phyloP scores from a whole-genome alignment of 2,329 filamentous ascomycete genomes.

The Trichophyton verrucosum region DNA sequence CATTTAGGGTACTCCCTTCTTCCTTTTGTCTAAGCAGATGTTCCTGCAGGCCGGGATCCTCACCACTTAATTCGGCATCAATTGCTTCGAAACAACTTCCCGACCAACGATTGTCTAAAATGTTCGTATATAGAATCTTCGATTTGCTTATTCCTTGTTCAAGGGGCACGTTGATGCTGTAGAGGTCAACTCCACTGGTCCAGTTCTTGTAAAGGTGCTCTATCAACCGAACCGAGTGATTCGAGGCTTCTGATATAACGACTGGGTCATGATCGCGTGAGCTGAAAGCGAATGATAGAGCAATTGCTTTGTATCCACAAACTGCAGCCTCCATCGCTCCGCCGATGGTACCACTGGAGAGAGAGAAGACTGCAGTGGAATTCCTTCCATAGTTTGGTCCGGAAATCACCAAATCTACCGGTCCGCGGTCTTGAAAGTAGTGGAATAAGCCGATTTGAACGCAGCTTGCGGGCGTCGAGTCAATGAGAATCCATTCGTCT shows the following conservation, averaged over 20 bases:
- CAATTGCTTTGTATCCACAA: conserved; percentile 59
- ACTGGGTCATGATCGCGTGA: conserved; percentile 67
- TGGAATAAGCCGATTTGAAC: conserved; percentile 73
- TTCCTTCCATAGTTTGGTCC: conserved; percentile 78
- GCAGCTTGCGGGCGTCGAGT: conserved; percentile 69
- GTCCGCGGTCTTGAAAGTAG: conserved; percentile 59
- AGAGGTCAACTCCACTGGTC: conserved; percentile 65
- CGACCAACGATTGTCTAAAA: conserved; percentile 85
- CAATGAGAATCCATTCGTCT: conserved; percentile 71
- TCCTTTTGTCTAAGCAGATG: conserved; percentile 57
- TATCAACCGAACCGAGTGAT: conserved; percentile 62
- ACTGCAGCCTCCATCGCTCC: conserved; percentile 66
- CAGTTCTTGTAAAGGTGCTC: conserved; percentile 68
- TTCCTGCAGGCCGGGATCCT: conserved; percentile 55
- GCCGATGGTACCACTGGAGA: conserved; percentile 66
- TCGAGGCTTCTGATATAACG: conserved; percentile 65
- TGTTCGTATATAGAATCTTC: conserved; percentile 68
- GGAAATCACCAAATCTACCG: conserved; percentile 63
- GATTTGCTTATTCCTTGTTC: conserved; percentile 58
- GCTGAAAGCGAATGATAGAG: conserved; percentile 84
- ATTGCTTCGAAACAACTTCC: conserved; percentile 79
- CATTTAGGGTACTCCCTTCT: conserved; percentile 26
- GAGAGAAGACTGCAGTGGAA: conserved; percentile 64
- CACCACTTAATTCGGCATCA: conserved; percentile 48
- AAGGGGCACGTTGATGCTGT: conserved; percentile 80